A percentile compares a stretch with the other conserved stretches of the same genome.
phyloP scores from a whole-genome alignment of 345 rosid genomes.

The Xanthoceras sorbifolium region DNA sequence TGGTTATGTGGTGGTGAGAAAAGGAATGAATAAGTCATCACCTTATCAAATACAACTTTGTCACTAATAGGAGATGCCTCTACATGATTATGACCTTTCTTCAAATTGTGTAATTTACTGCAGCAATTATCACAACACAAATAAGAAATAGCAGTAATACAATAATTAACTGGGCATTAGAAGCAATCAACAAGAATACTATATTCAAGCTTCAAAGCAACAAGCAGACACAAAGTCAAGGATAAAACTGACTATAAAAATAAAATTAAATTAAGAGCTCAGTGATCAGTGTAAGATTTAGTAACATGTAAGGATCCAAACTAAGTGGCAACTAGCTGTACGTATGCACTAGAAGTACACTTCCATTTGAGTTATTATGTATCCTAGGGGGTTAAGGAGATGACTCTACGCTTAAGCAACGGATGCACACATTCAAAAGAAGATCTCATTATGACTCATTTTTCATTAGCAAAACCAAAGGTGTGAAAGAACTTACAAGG shows the following conservation, averaged over 20 bases:
- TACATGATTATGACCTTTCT: slow-evolving; percentile 55
- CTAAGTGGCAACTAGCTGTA: neutral
- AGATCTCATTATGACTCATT: neutral
- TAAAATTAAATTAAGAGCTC: neutral
- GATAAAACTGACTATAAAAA: neutral
- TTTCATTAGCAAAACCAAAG: slow-evolving; percentile 3
- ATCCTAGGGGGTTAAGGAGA: neutral
- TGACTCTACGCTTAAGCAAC: neutral
- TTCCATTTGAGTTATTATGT: neutral
- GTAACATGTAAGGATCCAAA: neutral
- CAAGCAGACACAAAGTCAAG: neutral
- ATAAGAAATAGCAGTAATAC: slow-evolving; percentile 14
- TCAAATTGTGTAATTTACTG: slow-evolving; percentile 76
- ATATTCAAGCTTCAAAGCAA: slow-evolving; percentile 5
- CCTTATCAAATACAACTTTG: slow-evolving; percentile 90
- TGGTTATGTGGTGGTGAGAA: slow-evolving; percentile 2
- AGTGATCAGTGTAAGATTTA: slow-evolving; percentile 1
- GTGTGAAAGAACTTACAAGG: slow-evolving; percentile 55
- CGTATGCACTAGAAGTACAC: neutral
- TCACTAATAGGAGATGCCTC: slow-evolving; percentile 87
- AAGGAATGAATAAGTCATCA: slow-evolving; percentile 18
- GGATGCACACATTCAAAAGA: neutral
- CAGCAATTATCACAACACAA: slow-evolving; percentile 9
- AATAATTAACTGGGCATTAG: neutral
- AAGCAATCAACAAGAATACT: slow-evolving; percentile 1